Conservation (phyloP, 73 alveolate genomes). For the Uronychia binucleata region DNA sequence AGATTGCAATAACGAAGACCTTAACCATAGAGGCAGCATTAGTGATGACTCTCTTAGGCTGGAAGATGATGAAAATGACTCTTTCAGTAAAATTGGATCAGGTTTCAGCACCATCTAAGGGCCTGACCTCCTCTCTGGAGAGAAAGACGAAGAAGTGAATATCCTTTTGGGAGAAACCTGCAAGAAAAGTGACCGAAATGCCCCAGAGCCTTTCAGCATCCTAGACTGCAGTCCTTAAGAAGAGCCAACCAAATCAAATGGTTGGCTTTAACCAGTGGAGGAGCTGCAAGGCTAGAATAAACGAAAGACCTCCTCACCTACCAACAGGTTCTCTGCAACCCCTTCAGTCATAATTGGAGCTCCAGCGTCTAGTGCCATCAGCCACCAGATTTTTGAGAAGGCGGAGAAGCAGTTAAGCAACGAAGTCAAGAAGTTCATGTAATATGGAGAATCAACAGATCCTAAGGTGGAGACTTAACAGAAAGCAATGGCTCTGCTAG, state of each 20-base stretch:
- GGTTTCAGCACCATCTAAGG: not conserved
- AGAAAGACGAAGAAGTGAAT: not conserved
- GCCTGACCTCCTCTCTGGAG: not conserved
- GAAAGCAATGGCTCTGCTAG: not conserved
- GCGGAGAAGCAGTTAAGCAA: too few species aligned
- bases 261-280: not conserved
- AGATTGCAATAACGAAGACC: too few species aligned
- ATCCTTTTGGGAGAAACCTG: not conserved
- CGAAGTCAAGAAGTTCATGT: not conserved
- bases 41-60: too few species aligned
- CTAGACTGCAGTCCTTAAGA: not conserved
- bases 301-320: not conserved
- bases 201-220: not conserved
- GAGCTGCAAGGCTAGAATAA: not conserved
- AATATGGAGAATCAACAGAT: not conserved
- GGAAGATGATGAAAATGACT: too few species aligned
- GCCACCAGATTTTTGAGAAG: not conserved
- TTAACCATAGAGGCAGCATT: too few species aligned
- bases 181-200: not conserved
- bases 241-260: not conserved
- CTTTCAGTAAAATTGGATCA: not conserved
- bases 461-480: not conserved
- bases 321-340: not conserved
- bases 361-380: not conserved
- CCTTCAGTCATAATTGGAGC: not conserved